Conservation (phyloP, 2,329 filamentous ascomycete species). For the Acrocalymma vagum region DNA sequence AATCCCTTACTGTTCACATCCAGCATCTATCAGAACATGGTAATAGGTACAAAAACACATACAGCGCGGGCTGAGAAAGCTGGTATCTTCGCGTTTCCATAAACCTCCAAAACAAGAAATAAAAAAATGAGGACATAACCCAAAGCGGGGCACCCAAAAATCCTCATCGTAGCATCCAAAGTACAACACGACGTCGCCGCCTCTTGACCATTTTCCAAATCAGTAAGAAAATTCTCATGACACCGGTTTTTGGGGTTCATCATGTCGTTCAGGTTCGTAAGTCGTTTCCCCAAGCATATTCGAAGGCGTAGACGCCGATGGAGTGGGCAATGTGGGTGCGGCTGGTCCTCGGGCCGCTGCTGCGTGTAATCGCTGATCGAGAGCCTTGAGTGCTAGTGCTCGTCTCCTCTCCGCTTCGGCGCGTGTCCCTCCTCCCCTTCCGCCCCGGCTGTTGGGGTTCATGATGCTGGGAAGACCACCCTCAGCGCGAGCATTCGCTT, state of each 20-base stretch:
- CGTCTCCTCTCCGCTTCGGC: conserved; percentile 92
- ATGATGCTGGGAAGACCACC: conserved; percentile 68
- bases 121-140: conserved; percentile 3
- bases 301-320: conserved; percentile 34
- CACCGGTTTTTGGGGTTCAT: conserved; percentile 30
- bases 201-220: neutral
- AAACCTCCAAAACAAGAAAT: conserved; percentile 11
- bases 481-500: conserved; percentile 72
- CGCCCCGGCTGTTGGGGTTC: conserved; percentile 56
- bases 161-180: neutral
- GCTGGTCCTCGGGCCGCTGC: conserved; percentile 65
- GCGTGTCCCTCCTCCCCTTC: conserved; percentile 70
- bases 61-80: conserved; percentile 21
- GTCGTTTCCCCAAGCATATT: conserved; percentile 52
- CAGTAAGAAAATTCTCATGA: conserved; percentile 22
- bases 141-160: conserved; percentile 1
- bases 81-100: conserved; percentile 32
- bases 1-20: conserved; percentile 26
- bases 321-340: conserved; percentile 52
- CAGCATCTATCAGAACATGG: conserved; percentile 22
- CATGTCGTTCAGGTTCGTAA: conserved; percentile 51
- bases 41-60: conserved; percentile 29
- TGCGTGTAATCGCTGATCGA: conserved; percentile 92
- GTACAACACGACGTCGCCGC: conserved; percentile 1
- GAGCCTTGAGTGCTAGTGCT: conserved; percentile 85